Conservation (phyloP, 1,284 basidiomycete species). For the Austroboletus olivaceoglutinosus region DNA sequence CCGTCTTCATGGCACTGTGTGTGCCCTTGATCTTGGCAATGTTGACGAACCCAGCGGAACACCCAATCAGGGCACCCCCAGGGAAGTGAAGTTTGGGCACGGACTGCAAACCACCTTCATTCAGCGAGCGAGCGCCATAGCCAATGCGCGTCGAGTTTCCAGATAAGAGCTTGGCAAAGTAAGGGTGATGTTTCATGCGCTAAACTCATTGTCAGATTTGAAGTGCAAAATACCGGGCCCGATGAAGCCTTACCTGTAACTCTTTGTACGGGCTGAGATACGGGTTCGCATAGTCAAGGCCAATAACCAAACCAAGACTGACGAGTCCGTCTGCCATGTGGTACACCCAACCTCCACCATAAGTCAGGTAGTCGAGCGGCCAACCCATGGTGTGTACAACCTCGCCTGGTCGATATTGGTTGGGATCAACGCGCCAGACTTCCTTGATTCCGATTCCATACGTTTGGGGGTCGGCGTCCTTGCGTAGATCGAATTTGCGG, state of each 20-base stretch:
- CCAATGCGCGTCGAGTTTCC: constrained; percentile 76
- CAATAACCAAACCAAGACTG: constrained; percentile 89
- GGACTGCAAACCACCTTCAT: constrained; percentile 94
- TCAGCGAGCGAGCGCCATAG: constrained; percentile 90
- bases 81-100: constrained; percentile 93
- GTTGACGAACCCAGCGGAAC: constrained; percentile 96
- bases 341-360: constrained; percentile 94
- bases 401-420: constrained; percentile 79
- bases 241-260: constrained; percentile 67
- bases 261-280: constrained; percentile 92
- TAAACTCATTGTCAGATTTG: constrained; percentile 32
- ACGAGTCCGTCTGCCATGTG: constrained; percentile 95
- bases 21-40: constrained; percentile 99
- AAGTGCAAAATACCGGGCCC: neutral
- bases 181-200: constrained; percentile 98
- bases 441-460: constrained; percentile 98
- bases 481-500: constrained; percentile 74
- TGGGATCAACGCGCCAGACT: constrained; percentile 88
- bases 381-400: constrained; percentile 94
- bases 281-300: constrained; percentile 94
- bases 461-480: constrained; percentile 87
- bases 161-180: constrained; percentile 79
- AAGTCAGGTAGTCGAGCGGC: constrained; percentile 85
- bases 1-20: constrained; percentile 99
- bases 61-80: constrained; percentile 93